Conservation (phyloP, 352 stramenopile genomes). For the Blastocystis sp. region DNA sequence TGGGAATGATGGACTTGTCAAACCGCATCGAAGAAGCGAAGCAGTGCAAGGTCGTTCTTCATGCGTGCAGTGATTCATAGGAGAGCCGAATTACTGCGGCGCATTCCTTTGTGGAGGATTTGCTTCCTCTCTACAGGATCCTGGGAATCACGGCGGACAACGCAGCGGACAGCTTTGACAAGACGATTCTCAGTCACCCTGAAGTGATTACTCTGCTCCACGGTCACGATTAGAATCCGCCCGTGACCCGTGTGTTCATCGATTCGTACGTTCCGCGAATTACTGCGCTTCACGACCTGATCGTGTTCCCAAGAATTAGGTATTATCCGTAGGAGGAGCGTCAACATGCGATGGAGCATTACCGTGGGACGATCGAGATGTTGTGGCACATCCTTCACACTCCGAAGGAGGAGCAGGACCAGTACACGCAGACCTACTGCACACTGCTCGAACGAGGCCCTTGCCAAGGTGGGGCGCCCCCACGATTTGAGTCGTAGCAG, state of each 20-base stretch:
- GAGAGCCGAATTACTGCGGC: neutral
- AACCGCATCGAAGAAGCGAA: neutral
- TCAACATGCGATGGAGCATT: neutral
- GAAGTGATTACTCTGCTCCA: neutral
- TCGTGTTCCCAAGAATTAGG: neutral
- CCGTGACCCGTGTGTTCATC: neutral
- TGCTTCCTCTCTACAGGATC: neutral
- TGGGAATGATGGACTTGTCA: neutral
- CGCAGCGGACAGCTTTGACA: neutral
- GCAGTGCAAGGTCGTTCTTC: neutral
- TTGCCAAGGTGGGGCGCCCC: neutral
- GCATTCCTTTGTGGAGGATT: neutral
- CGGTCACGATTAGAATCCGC: neutral
- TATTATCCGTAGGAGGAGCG: neutral
- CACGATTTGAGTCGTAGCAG: neutral
- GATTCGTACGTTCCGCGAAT: neutral
- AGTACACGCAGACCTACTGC: neutral
- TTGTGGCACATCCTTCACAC: conserved; percentile 24
- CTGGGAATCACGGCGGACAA: conserved; percentile 23
- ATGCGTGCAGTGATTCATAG: neutral
- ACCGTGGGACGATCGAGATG: neutral
- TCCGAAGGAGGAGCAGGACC: neutral
- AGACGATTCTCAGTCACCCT: neutral
- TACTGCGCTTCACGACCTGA: neutral
- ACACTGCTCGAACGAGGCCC: neutral